Percentiles rank a stretch among this genome's conserved stretches.
Conservation (phyloP, 2,329 filamentous ascomycete genomes). For the Podosphaera fusca region DNA sequence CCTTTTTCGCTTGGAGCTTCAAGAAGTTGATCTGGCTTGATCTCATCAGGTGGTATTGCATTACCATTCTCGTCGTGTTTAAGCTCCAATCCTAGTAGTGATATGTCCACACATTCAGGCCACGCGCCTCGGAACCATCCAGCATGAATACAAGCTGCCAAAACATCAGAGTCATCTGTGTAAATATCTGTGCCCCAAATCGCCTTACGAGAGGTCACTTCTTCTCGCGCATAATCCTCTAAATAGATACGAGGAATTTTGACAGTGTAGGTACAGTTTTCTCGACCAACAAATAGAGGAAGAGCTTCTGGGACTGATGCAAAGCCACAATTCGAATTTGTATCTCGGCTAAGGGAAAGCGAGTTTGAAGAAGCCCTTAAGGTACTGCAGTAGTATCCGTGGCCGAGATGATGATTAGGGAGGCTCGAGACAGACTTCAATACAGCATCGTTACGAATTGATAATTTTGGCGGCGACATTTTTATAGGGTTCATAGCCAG, state of each 20-base stretch:
- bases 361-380: slow-evolving; percentile 28
- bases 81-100: slow-evolving; percentile 35
- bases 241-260: slow-evolving; percentile 67
- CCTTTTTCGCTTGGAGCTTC: slow-evolving; percentile 29
- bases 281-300: slow-evolving; percentile 46
- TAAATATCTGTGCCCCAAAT: slow-evolving; percentile 91
- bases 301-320: slow-evolving; percentile 20
- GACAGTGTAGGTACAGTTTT: slow-evolving; percentile 74
- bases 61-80: slow-evolving; percentile 12
- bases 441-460: slow-evolving; percentile 45
- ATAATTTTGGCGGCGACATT: slow-evolving; percentile 38
- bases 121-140: slow-evolving; percentile 85
- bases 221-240: slow-evolving; percentile 44
- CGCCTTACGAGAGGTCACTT: slow-evolving; percentile 58
- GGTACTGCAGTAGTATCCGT: slow-evolving; percentile 54
- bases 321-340: slow-evolving; percentile 7
- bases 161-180: slow-evolving; percentile 82
- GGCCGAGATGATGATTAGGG: slow-evolving; percentile 62
- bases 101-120: slow-evolving; percentile 51
- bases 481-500: slow-evolving; percentile 17
- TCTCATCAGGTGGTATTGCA: slow-evolving; percentile 13
- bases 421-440: slow-evolving; percentile 46
- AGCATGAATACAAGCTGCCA: slow-evolving; percentile 79
- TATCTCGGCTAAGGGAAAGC: neutral
- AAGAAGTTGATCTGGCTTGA: slow-evolving; percentile 20